A percentile compares a stretch with the other conserved stretches of the same genome.
These are phyloP conservation scores for Lentinula novae-zelandiae DNA, from an alignment of 1,284 basidiomycete genomes.

Conservation along the genomic window DNA sequence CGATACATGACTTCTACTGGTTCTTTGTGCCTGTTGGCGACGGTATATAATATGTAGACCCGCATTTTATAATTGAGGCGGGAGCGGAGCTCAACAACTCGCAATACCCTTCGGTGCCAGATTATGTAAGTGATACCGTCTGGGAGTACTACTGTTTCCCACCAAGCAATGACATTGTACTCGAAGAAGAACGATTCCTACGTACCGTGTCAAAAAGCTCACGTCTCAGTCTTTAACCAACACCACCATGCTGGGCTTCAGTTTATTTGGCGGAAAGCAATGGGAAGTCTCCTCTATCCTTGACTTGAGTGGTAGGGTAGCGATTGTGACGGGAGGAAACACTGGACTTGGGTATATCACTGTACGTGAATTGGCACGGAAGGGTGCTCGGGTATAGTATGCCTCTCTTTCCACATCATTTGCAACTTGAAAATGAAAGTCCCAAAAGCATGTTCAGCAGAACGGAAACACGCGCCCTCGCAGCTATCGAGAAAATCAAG, in stretches of 20 bases:
- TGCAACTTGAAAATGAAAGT: neutral
- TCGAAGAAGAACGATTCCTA: too few species aligned
- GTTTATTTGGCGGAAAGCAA: neutral
- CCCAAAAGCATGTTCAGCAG: slow-evolving; percentile 22
- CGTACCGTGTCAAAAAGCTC: too few species aligned
- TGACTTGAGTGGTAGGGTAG: slow-evolving; percentile 2
- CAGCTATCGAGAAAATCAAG: slow-evolving; percentile 32
- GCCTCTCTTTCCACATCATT: neutral
- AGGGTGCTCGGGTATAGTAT: slow-evolving; percentile 7
- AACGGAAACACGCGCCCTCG: slow-evolving; percentile 32
- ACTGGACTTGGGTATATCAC: slow-evolving; percentile 6
- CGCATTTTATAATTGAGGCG: too few species aligned
- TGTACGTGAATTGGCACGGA: slow-evolving; percentile 4
- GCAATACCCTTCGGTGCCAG: too few species aligned
- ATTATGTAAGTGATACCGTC: too few species aligned
- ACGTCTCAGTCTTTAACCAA: neutral
- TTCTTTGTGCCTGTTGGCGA: too few species aligned
- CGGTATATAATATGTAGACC: too few species aligned
- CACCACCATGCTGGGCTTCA: neutral
- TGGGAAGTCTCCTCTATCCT: neutral
- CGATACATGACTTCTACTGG: too few species aligned
- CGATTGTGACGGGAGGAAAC: slow-evolving; percentile 10
- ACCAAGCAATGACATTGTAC: too few species aligned
- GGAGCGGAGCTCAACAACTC: too few species aligned
- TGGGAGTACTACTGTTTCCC: too few species aligned